Base-by-base conservation (phyloP, 768 basidiomycete genomes). In the Leccinum boreale region DNA sequence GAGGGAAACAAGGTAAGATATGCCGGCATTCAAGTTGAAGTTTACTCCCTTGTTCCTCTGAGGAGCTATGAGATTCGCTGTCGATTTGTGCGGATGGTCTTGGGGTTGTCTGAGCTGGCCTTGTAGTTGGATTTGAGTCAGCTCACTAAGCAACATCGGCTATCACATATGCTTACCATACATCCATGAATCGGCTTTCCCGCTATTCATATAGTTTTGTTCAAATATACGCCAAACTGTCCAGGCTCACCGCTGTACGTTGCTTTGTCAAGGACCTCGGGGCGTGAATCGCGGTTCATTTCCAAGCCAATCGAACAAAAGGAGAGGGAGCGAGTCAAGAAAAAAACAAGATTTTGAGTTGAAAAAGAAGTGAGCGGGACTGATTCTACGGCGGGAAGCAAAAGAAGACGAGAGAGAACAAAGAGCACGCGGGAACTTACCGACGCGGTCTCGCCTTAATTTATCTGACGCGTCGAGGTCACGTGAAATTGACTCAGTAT, bases 191-290 rank as follows among this genome's bases (percentile, higher is more conserved):
- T 51, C 51, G 23, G 15, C 66, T 63, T 57, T 45, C 36, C 31
- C 10, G 28, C 45, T 52, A 23, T 55, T 21, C 14, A 21, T 35
- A 24, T 11, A 17, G 26, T 29, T n/a, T 53, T 52, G 36, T 56
- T 44, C 21, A 17, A 35, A 19, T 21, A 53, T 49, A 36, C 36
- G 23, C 5, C 15, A 45, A 39, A 44, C 45, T n/a, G 46, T 19
- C n/a, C 36, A 46, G 45, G 60, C 75, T 55, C 50, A 78, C 77
- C 72, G 52, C 54, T 52, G 49, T 67, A 62, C 24, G 67, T 59
- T 31, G 68, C 58, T 55, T 69, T 83, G 55, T 81, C 80, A 47
- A 53, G 39, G 35, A 83, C 75, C 42, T 85, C 77, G 26, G 81
- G 14, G 58, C 52, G 61, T 74, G 73, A 65, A 42, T 70, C 70